Percentiles rank a stretch among this genome's conserved stretches.
These are phyloP conservation scores for Auxenochlorella pyrenoidosa DNA, from an alignment of 139 green algal species.

Conservation along the genomic window DNA sequence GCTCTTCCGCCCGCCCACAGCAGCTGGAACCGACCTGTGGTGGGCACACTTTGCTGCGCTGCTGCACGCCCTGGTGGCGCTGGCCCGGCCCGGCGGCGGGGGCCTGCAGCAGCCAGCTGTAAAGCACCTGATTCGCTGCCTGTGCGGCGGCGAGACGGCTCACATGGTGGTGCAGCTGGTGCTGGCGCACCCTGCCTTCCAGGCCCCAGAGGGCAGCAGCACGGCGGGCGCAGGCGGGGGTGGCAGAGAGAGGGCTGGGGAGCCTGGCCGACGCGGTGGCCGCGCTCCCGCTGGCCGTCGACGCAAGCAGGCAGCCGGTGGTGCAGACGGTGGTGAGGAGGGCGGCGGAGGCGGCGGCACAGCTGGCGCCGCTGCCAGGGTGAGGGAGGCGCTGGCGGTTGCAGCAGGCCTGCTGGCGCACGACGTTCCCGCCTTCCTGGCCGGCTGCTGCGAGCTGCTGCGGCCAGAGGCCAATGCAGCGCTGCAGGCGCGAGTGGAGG, in stretches of 20 bases:
- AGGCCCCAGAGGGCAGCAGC: background rate
- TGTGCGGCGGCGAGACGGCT: slow-evolving; percentile 29
- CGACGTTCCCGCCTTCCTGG: slow-evolving; percentile 20
- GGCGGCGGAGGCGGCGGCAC: background rate
- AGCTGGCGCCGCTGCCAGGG: background rate
- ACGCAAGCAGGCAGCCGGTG: background rate
- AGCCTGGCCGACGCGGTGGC: background rate
- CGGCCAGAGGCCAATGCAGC: slow-evolving; percentile 5
- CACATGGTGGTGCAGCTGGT: slow-evolving; percentile 32
- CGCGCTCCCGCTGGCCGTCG: background rate
- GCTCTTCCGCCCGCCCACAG: background rate
- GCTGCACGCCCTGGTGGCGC: background rate
- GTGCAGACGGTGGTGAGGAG: background rate
- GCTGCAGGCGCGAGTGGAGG: slow-evolving; percentile 24
- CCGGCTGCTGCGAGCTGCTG: slow-evolving; percentile 40
- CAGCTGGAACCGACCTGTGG: slow-evolving; percentile 13
- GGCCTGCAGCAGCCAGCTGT: background rate
- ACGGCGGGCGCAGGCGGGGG: background rate
- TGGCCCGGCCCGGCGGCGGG: background rate
- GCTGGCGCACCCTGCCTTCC: slow-evolving; percentile 21
- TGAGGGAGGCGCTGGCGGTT: slow-evolving; percentile 1
- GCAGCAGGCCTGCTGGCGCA: slow-evolving; percentile 11
- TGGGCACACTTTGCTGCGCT: slow-evolving; percentile 23
- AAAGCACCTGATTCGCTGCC: background rate
- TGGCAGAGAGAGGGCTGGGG: background rate